Evolutionary conservation across 441 rosid genomes (phyloP), one percentile per base, ranked within the genome.

Genomic region (Brassica hybrid): DNA sequence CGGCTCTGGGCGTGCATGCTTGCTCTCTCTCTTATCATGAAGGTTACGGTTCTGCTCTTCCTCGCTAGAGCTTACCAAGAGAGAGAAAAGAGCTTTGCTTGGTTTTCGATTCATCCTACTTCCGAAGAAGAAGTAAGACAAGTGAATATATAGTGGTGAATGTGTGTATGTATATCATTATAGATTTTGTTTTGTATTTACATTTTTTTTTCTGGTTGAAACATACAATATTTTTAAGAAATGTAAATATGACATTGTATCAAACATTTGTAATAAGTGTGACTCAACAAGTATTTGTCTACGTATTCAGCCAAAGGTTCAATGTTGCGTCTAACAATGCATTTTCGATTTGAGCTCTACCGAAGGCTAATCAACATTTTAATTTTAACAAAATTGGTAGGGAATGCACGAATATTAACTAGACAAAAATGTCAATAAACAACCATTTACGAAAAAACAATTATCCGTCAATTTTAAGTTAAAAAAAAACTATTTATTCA

Each of bases 1-100:
- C 7, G 76, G 17, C 79, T 86, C 17, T 88, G 94, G 94, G 78
- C 75, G 6, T 87, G 86, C 12, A 81, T 87, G 85, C 81, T 90
- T 1, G 79, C 82, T 13, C 87, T 88, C 52, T 85, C 92, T 1
- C 11, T 87, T 57, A 34, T 75, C 61, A 90, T 86, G 90, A 67
- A 82, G 80, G 59, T 76, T 58, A 76, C 86, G 62, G 80, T 81
- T 50, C 32, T 85, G 59, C 73, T 70, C 32, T 84, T 89, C 81
- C 62, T 88, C n/a, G 71, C 79, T 8, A 86, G 76, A 58, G 82
- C 84, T 59, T 83, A 72, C 23, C 92, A 80, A 74, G 88, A 84
- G 18, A 82, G 69, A 69, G 85, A 83, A 30, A 82, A 83, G 36
- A 23, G 72, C 50, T 84, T 88, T 72, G 80, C 79, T 41, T 65